A percentile compares a stretch with the other conserved stretches of the same genome.
These are phyloP conservation scores for Fusarium circinatum DNA, from an alignment of 2,329 filamentous ascomycete genomes.

Conservation along the genomic window DNA sequence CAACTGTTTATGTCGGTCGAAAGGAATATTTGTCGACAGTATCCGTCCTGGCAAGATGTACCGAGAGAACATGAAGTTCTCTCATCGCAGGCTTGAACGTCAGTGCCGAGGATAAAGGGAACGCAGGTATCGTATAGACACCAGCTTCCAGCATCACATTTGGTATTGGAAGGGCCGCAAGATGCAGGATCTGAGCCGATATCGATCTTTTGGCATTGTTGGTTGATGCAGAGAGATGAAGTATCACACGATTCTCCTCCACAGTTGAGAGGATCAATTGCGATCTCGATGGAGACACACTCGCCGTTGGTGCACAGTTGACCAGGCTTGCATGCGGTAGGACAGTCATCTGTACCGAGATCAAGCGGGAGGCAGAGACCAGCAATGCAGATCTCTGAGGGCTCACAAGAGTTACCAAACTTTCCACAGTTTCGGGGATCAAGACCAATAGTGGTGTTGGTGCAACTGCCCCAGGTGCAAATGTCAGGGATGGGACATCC, in stretches of 20 bases:
- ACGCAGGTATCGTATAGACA: constrained; percentile 24
- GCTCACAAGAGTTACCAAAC: constrained; percentile 8
- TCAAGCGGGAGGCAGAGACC: constrained; percentile 15
- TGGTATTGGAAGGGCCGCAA: constrained; percentile 13
- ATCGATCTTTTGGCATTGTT: constrained; percentile 10
- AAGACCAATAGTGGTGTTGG: constrained; percentile 29
- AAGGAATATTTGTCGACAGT: constrained; percentile 22
- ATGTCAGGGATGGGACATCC: constrained; percentile 20
- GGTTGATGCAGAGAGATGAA: constrained; percentile 30
- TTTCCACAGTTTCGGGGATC: constrained; percentile 21
- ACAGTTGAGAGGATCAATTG: constrained; percentile 13
- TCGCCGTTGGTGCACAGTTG: constrained; percentile 23
- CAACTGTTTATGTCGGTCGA: constrained; percentile 22
- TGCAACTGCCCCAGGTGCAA: constrained; percentile 22
- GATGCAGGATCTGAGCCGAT: constrained; percentile 24
- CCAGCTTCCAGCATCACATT: constrained; percentile 33
- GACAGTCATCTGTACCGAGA: not conserved
- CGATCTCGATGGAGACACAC: constrained; percentile 26
- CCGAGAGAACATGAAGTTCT: constrained; percentile 13
- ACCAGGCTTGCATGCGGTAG: constrained; percentile 9
- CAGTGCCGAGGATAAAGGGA: constrained; percentile 32
- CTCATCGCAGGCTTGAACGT: constrained; percentile 18
- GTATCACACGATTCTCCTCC: not conserved
- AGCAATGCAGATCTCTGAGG: constrained; percentile 26
- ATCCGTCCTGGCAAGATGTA: constrained; percentile 6